Conservation (phyloP, 2,329 filamentous ascomycete genomes). For the Aspergillus versicolor region DNA sequence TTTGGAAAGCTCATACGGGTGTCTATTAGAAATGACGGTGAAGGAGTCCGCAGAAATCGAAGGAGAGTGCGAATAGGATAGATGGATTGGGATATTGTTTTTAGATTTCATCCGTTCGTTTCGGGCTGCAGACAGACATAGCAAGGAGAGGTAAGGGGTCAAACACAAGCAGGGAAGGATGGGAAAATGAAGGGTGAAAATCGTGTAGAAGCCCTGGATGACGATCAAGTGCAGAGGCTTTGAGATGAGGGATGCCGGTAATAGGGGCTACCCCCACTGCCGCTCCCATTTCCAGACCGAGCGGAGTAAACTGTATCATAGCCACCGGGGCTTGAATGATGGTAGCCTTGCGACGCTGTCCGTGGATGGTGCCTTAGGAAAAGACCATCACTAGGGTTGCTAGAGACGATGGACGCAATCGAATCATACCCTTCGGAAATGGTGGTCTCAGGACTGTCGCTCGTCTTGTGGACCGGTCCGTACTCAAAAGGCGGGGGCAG, state of each 20-base stretch:
- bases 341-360: conserved; percentile 24
- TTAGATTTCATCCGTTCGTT: conserved; percentile 4
- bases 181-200: neutral
- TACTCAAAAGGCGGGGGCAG: conserved; percentile 29
- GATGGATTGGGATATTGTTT: neutral
- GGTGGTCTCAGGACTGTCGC: conserved; percentile 23
- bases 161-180: neutral
- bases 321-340: conserved; percentile 25
- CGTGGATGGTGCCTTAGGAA: conserved; percentile 28
- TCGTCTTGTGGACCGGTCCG: conserved; percentile 22
- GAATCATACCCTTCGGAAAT: conserved; percentile 33
- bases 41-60: neutral
- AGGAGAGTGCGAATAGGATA: neutral
- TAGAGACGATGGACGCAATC: conserved; percentile 30
- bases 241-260: conserved; percentile 35
- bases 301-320: conserved; percentile 33
- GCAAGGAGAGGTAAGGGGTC: conserved; percentile 3
- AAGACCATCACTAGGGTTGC: conserved; percentile 26
- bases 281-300: conserved; percentile 19
- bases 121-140: neutral
- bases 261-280: conserved; percentile 23
- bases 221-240: conserved; percentile 34
- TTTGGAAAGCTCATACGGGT: neutral
- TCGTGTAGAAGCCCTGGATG: neutral
- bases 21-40: conserved; percentile 6